phyloP scores from a whole-genome alignment of 2,329 filamentous ascomycete species.

The Magnaporthiopsis poae region DNA sequence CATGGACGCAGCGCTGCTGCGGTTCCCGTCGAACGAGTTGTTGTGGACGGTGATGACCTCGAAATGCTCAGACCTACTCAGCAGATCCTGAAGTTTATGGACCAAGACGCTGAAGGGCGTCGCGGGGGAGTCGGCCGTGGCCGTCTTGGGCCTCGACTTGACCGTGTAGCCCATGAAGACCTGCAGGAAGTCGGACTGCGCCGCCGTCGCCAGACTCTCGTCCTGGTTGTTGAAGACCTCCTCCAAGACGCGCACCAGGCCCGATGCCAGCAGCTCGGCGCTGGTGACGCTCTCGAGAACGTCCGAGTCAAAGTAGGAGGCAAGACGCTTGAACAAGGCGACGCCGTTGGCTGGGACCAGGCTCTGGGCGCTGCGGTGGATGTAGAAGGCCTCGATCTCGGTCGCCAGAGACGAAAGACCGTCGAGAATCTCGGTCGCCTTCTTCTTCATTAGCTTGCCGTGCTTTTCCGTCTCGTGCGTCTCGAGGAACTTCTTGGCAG shows the following conservation, averaged over 20 bases:
- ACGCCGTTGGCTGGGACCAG: constrained; percentile 43
- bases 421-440: constrained; percentile 65
- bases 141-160: constrained; percentile 54
- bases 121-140: constrained; percentile 56
- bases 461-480: constrained; percentile 68
- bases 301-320: constrained; percentile 78
- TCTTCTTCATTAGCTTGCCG: constrained; percentile 64
- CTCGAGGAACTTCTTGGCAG: constrained; percentile 76
- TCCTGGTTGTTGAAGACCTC: constrained; percentile 69
- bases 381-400: constrained; percentile 64
- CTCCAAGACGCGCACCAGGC: constrained; percentile 74
- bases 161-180: constrained; percentile 78
- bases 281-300: constrained; percentile 89
- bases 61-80: constrained; percentile 95
- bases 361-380: constrained; percentile 39
- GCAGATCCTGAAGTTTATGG: constrained; percentile 86
- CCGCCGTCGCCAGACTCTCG: constrained; percentile 50
- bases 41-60: constrained; percentile 94
- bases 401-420: constrained; percentile 61
- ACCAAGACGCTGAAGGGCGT: constrained; percentile 86
- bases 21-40: constrained; percentile 79
- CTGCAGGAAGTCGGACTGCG: constrained; percentile 75
- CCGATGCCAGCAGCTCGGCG: constrained; percentile 83
- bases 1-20: constrained; percentile 89
- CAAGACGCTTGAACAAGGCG: constrained; percentile 63